phyloP scores from a whole-genome alignment of 2,329 filamentous ascomycete species.

The Leptodontidium sp. region DNA sequence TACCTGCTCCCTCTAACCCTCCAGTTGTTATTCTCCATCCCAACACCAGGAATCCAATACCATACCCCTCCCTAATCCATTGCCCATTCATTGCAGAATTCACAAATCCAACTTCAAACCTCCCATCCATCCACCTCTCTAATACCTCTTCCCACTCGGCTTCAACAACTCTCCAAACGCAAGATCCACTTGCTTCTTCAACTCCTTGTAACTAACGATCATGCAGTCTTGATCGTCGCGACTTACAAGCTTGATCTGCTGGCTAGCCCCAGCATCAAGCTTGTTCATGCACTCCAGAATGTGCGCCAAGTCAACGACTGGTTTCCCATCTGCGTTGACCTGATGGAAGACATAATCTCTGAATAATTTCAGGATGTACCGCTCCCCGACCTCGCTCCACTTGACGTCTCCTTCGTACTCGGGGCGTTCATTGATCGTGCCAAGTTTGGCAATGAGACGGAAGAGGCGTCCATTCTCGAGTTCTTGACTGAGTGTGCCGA shows the following conservation, averaged over 20 bases:
- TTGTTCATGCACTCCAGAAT: constrained; percentile 90
- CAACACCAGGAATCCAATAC: background rate
- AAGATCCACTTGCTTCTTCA: constrained; percentile 71
- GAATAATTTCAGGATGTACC: constrained; percentile 93
- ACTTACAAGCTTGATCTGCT: constrained; percentile 85
- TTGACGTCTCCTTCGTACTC: constrained; percentile 79
- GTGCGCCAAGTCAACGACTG: constrained; percentile 86
- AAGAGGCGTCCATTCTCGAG: constrained; percentile 89
- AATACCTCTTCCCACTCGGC: constrained; percentile 31
- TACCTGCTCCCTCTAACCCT: background rate
- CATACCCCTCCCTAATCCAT: background rate
- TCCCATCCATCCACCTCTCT: background rate
- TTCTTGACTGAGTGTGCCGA: constrained; percentile 76
- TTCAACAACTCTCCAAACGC: constrained; percentile 64
- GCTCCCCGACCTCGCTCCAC: constrained; percentile 93
- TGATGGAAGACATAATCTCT: constrained; percentile 98
- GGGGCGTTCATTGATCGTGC: constrained; percentile 86
- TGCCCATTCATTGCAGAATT: background rate
- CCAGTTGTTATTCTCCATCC: background rate
- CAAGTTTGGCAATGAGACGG: constrained; percentile 82
- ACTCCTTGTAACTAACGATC: constrained; percentile 87
- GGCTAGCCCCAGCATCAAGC: constrained; percentile 87
- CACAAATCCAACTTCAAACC: background rate
- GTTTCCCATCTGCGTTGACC: constrained; percentile 83
- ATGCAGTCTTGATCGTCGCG: constrained; percentile 91